Conservation (phyloP, 2,329 filamentous ascomycete species). For the Xylariaceae sp. region DNA sequence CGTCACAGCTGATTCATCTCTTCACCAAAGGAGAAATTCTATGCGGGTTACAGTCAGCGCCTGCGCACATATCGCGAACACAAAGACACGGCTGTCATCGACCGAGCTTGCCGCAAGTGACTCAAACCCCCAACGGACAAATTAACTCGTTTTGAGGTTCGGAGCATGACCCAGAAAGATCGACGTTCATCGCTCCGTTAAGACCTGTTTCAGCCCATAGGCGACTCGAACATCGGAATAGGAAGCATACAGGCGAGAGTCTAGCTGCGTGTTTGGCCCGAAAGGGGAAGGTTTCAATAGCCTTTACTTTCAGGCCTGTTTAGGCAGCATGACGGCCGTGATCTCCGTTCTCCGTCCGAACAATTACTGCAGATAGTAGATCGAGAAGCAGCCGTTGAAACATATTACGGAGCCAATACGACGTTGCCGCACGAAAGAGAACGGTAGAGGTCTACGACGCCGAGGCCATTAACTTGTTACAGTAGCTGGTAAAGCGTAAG, state of each 20-base stretch:
- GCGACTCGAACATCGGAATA: conserved; percentile 13
- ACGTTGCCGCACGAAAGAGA: conserved; percentile 2
- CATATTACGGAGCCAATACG: too few species aligned
- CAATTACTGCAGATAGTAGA: not conserved
- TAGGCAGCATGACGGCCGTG: conserved; percentile 15
- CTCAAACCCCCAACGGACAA: too few species aligned
- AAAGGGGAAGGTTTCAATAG: conserved; percentile 24
- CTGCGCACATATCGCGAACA: not conserved
- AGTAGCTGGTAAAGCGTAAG: too few species aligned
- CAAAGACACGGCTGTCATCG: too few species aligned
- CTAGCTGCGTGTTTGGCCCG: conserved; percentile 7
- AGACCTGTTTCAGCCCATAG: conserved; percentile 25
- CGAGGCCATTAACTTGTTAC: too few species aligned
- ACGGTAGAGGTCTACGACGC: not conserved
- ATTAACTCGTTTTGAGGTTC: conserved; percentile 1
- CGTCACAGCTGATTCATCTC: conserved; percentile 12
- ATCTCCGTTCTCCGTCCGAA: conserved; percentile 13
- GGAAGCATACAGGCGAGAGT: conserved; percentile 13
- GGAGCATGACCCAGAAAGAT: conserved; percentile 6
- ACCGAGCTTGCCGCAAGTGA: too few species aligned
- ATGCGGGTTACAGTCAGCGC: conserved; percentile 6
- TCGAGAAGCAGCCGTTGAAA: too few species aligned
- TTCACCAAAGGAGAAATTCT: not conserved
- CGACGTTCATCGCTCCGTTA: conserved; percentile 10
- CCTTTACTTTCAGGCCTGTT: conserved; percentile 1